Base-by-base conservation (phyloP, 306 rosid species). In the Parietaria judaica region DNA sequence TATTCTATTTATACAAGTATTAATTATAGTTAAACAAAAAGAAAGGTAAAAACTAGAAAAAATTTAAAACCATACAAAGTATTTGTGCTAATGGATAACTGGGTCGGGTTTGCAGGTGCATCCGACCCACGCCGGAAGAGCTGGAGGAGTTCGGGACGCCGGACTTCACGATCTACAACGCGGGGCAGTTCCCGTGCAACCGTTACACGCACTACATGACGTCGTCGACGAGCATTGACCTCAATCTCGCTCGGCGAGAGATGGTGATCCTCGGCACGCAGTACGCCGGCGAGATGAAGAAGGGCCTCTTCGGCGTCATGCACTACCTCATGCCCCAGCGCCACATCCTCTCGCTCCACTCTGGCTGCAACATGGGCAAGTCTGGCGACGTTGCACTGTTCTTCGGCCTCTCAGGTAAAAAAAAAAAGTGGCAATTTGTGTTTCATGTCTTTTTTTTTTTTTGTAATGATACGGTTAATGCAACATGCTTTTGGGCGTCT, bases 181-280 rank as follows among this genome's bases (percentile, higher is more conserved):
- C 97, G 8, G 97, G 97, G 16, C 81, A 82, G 74, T 90, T 90
- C 75, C 95, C 95, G 2, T 90, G 97, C 77, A 90, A 90, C 46
- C 95, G 97, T 66, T 90, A 80, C 59, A 90, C 97, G 3, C 95
- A 82, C 79, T 82, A 80, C 86, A 90, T 90, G 97, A 86, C 97
- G 61, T 90, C 97, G 70, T 90, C 97, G 8, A 90, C 97, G 50
- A 86, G 95, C 81, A 57, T 90, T 66, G 97, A 90, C 69, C 72
- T 90, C 57, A 90, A 84, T 73, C 84, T 90, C 67, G 81, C 74
- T 55, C 76, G 97, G 76, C 80, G 73, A 72, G 97, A 90, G 75
- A 90, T 90, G 97, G 94, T 90, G 71, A 90, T 90, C 80, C 94
- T 90, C 70, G 95, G 97, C 75, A 90, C 97, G 3, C 95, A 86